Base-by-base conservation (phyloP, 768 basidiomycete species). In the Rickenella mellea region DNA sequence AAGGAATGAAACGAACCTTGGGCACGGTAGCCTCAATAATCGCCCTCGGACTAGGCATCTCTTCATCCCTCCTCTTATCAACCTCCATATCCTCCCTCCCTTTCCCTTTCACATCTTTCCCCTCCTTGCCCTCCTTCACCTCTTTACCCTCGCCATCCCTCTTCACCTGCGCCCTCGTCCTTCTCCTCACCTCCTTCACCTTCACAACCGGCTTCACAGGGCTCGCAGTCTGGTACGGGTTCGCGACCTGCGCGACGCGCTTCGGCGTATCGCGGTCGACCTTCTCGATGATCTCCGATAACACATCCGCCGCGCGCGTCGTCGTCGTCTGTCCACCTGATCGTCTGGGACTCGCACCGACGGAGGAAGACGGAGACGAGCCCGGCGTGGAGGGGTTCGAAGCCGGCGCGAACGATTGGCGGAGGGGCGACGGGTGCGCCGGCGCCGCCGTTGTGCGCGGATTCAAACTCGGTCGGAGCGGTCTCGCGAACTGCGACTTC, bases 11-110 rank as follows among this genome's bases (percentile, higher is more conserved):
- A 29, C 71, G 44, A 45, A 77, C 79, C 69, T 78, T 83, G 11
- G 85, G 85, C 10, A 87, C 53, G 2, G 84, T 86, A 2, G 83
- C 82, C 59, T 85, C 82, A 33, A 88, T 81, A 39, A 84, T 80
- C 27, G 74, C 75, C 48, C 82, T 81, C 1, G 78, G 72, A 27
- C 78, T 74, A 38, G 66, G 20, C 41, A 57, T 56, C 1, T 49
- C 47, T 21, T 51, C 49, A 22, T 50, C 44, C 45, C 48, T 45
- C 24, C 47, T 59, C 55, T 40, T 62, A 57, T 45, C 60, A 62
- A 40, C 60, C 55, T 11, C 31, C 17, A 27, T 39, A 29, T 53
- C 49, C 36, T 59, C 62, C 39, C 59, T 57, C 15, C 44, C 31
- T 27, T 35, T 38, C 27, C 40, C 35, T 39, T 40, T 44, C 28